phyloP scores from a whole-genome alignment of 805 yeast genomes.

The Metschnikowia kofuensis region DNA sequence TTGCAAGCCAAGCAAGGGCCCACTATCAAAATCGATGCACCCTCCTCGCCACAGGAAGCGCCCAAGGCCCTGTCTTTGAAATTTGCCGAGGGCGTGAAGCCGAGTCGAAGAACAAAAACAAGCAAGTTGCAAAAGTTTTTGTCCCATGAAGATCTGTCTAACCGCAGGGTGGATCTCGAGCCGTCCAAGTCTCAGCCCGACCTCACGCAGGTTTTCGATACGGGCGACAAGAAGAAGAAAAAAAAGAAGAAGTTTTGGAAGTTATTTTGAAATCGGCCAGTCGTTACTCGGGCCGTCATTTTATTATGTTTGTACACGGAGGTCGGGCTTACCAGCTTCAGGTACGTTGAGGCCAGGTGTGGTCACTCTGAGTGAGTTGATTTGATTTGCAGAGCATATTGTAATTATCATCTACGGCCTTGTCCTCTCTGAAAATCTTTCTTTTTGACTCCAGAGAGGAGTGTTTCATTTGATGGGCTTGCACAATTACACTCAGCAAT shows the following conservation, averaged over 20 bases:
- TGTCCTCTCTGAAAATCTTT: no score
- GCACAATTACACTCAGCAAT: no score
- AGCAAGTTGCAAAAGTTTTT: slow-evolving; percentile 31
- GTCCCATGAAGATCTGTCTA: slow-evolving; percentile 33
- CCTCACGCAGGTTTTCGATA: slow-evolving; percentile 9
- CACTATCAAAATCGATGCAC: slow-evolving; percentile 7
- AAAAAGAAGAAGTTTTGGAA: slow-evolving; percentile 37
- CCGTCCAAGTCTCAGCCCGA: slow-evolving; percentile 42
- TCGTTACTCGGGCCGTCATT: no score
- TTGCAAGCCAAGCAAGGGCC: slow-evolving; percentile 9
- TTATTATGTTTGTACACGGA: no score
- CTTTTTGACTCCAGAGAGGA: no score
- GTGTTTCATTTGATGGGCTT: no score
- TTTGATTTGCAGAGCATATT: no score
- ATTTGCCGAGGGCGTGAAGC: slow-evolving; percentile 21
- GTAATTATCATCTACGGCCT: no score
- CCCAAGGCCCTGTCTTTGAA: slow-evolving; percentile 29
- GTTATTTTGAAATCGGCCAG: slow-evolving; percentile 18
- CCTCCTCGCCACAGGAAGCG: slow-evolving; percentile 10
- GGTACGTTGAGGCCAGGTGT: no score
- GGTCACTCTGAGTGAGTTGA: no score
- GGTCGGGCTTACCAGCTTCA: no score
- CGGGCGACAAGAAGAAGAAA: slow-evolving; percentile 22
- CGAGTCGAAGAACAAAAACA: slow-evolving; percentile 12
- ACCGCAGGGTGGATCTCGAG: slow-evolving; percentile 24